Percentiles rank a stretch among this genome's conserved stretches.
phyloP scores from a whole-genome alignment of 306 rosid genomes.

The Inga laurina region DNA sequence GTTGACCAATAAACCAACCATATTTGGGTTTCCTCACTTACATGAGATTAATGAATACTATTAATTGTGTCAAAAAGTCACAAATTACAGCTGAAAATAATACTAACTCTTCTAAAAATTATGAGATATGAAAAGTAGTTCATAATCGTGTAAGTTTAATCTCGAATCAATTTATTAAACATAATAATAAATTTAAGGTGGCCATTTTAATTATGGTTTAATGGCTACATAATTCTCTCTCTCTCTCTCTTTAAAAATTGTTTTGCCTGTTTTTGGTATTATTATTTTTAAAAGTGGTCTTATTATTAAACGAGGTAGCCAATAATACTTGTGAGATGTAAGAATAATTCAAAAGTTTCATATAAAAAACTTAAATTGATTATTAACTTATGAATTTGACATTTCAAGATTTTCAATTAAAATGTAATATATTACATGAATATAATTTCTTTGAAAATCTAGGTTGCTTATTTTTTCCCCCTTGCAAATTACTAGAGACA shows the following conservation, averaged over 20 bases:
- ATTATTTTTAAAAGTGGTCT: no score
- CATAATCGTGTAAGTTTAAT: not conserved
- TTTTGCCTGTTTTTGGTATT: no score
- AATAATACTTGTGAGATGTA: not conserved
- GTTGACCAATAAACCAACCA: slow-evolving; percentile 35
- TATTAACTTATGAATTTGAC: not conserved
- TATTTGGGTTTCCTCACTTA: not conserved
- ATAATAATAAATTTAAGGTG: not conserved
- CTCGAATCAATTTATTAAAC: not conserved
- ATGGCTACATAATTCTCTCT: no score
- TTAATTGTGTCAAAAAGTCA: slow-evolving; percentile 7
- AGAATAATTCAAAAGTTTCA: not conserved
- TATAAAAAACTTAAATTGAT: no score
- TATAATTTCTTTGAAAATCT: not conserved
- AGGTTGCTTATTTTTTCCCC: not conserved
- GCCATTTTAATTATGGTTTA: not conserved
- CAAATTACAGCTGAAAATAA: not conserved
- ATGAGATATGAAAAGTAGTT: not conserved
- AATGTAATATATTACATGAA: not conserved
- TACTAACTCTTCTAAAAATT: not conserved
- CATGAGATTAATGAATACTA: not conserved
- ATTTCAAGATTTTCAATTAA: not conserved
- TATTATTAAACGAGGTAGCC: no score
- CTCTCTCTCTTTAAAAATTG: no score
- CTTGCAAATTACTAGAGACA: not conserved